These are phyloP conservation scores for Gynostemma pentaphyllum DNA, from an alignment of 306 rosid genomes.

Conservation along the genomic window DNA sequence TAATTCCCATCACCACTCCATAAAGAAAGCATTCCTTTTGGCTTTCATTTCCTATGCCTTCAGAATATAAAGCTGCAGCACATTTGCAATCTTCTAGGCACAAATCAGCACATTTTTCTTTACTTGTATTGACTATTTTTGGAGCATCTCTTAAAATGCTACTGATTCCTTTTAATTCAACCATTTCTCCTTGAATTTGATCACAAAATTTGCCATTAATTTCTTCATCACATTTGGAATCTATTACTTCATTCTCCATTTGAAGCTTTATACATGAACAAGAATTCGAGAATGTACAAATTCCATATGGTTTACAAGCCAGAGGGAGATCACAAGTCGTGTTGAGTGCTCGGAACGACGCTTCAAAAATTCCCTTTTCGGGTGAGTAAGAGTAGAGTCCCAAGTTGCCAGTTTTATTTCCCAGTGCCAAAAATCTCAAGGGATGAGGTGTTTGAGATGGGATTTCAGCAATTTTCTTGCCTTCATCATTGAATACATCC, in stretches of 20 bases:
- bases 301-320: slow-evolving; percentile 63
- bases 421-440: slow-evolving; percentile 53
- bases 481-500: slow-evolving; percentile 31
- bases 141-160: slow-evolving; percentile 38
- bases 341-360: slow-evolving; percentile 71
- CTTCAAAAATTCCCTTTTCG: slow-evolving; percentile 40
- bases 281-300: slow-evolving; percentile 65
- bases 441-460: slow-evolving; percentile 28
- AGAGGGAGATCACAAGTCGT: slow-evolving; percentile 78
- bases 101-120: slow-evolving; percentile 37
- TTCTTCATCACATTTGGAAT: slow-evolving; percentile 27
- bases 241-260: slow-evolving; percentile 14
- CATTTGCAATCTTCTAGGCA: slow-evolving; percentile 73
- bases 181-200: slow-evolving; percentile 35
- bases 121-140: slow-evolving; percentile 32
- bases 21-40: slow-evolving; percentile 39
- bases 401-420: slow-evolving; percentile 65
- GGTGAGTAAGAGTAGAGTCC: slow-evolving; percentile 64
- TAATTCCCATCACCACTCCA: slow-evolving; percentile 54
- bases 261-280: slow-evolving; percentile 51
- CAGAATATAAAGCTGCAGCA: slow-evolving; percentile 38
- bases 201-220: slow-evolving; percentile 27
- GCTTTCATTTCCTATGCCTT: not conserved
- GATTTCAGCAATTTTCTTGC: slow-evolving; percentile 73
- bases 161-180: slow-evolving; percentile 42